phyloP scores from a whole-genome alignment of 805 yeast genomes.

The Lachancea meyersii region DNA sequence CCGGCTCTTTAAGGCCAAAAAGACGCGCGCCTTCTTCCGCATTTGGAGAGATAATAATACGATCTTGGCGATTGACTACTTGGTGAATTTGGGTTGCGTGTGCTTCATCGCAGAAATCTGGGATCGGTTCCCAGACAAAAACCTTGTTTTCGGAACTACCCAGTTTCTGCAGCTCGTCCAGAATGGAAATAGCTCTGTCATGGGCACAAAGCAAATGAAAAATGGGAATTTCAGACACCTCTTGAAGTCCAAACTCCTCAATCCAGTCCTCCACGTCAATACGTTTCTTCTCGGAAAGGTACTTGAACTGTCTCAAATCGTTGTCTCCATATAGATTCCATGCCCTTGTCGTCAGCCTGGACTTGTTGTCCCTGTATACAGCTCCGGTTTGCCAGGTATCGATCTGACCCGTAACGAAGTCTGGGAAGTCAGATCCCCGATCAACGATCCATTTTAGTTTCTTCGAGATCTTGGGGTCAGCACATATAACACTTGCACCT shows the following conservation, averaged over 20 bases:
- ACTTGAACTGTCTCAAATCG: conserved; percentile 57
- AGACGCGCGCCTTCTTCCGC: conserved; percentile 73
- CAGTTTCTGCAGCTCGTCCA: conserved; percentile 28
- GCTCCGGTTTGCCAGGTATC: conserved; percentile 58
- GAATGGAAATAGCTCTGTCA: conserved; percentile 46
- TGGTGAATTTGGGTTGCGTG: conserved; percentile 32
- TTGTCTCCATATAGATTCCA: conserved; percentile 65
- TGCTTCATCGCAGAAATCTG: conserved; percentile 59
- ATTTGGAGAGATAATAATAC: conserved; percentile 55
- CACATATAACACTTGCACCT: conserved; percentile 60
- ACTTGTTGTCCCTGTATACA: conserved; percentile 44
- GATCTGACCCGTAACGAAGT: conserved; percentile 38
- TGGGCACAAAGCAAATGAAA: conserved; percentile 76
- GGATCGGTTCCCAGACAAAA: conserved; percentile 81
- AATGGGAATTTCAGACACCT: conserved; percentile 34
- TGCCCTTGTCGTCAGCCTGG: conserved; percentile 71
- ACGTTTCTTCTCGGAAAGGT: conserved; percentile 55
- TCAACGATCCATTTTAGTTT: conserved; percentile 68
- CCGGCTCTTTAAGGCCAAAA: conserved; percentile 43
- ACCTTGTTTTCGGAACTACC: conserved; percentile 29
- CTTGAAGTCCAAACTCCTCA: conserved; percentile 28
- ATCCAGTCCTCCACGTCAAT: conserved; percentile 48
- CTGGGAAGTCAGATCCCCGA: conserved; percentile 73
- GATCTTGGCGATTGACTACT: conserved; percentile 15
- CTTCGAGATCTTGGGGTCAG: conserved; percentile 27